phyloP scores from a whole-genome alignment of 1,139 yeast species.

The Debaryomycetaceae sp. region DNA sequence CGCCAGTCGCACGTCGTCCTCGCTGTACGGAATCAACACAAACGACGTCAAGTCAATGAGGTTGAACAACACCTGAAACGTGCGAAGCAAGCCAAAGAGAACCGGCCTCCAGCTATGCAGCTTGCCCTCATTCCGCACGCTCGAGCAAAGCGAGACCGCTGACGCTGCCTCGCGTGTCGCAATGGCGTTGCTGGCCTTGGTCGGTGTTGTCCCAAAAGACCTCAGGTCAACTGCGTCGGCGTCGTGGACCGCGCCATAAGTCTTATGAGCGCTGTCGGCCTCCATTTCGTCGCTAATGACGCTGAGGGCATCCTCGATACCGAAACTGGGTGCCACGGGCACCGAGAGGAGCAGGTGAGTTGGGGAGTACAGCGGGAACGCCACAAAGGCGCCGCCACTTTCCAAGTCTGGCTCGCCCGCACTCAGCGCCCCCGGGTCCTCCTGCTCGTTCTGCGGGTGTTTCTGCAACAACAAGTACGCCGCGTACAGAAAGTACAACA shows the following conservation, averaged over 20 bases:
- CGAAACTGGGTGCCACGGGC: constrained; percentile 16
- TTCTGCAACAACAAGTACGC: constrained; percentile 18
- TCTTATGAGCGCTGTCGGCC: not conserved
- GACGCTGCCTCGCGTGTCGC: constrained; percentile 2
- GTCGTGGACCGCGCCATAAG: no score
- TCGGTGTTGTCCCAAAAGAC: no score
- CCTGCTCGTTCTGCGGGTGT: not conserved
- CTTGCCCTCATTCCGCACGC: constrained; percentile 3
- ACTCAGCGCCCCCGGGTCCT: not conserved
- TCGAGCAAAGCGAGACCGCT: constrained; percentile 4
- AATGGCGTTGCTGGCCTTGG: no score
- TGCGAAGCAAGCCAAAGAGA: not conserved
- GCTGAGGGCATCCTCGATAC: constrained; percentile 25
- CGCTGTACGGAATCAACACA: constrained; percentile 5
- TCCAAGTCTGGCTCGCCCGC: not conserved
- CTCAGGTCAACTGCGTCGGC: no score
- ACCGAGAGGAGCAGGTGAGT: not conserved
- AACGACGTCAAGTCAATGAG: constrained; percentile 7
- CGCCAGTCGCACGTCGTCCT: constrained; percentile 1
- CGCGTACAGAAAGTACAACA: constrained; percentile 35
- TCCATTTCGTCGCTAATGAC: constrained; percentile 12
- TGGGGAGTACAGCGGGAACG: no score
- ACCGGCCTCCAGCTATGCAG: not conserved
- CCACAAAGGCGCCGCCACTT: no score
- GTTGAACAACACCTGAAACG: constrained; percentile 6